Conservation (phyloP, 805 yeast species). For the Sugiyamaella floridensis region DNA sequence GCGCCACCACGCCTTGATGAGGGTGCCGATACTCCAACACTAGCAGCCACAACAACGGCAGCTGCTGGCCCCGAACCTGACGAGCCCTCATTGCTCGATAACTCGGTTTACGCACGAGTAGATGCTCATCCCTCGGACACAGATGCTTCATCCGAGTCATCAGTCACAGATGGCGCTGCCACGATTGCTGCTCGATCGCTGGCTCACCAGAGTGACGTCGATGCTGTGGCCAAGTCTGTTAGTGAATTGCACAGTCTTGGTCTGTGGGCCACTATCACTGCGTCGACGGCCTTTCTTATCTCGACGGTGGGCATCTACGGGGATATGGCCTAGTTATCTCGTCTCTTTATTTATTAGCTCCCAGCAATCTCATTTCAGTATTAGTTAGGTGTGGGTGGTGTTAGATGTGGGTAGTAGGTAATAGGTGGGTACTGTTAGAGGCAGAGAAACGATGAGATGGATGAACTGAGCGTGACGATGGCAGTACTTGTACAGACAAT, state of each 20-base stretch:
- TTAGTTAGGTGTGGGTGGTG: no score
- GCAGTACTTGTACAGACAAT: no score
- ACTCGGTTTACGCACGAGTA: constrained; percentile 14
- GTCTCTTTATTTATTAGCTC: constrained; percentile 3
- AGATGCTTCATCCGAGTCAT: constrained; percentile 5
- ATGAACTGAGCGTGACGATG: no score
- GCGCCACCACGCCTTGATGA: background rate
- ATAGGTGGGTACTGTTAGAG: no score
- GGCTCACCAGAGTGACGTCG: background rate
- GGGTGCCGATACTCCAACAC: background rate
- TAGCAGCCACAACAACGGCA: background rate
- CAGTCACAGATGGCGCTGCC: background rate
- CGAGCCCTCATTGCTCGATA: constrained; percentile 16
- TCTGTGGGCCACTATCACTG: constrained; percentile 11
- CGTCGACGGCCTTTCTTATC: constrained; percentile 17
- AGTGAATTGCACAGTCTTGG: constrained; percentile 4
- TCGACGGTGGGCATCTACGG: constrained; percentile 25
- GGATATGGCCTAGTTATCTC: constrained; percentile 11
- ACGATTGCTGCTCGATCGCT: background rate
- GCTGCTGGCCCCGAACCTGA: background rate
- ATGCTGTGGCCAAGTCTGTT: background rate
- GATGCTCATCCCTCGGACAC: constrained; percentile 4
- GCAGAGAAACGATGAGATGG: no score
- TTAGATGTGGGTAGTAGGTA: no score
- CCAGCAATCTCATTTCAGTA: background rate